Conservation (phyloP, 345 rosid genomes). For the Streptanthus diversifolius region DNA sequence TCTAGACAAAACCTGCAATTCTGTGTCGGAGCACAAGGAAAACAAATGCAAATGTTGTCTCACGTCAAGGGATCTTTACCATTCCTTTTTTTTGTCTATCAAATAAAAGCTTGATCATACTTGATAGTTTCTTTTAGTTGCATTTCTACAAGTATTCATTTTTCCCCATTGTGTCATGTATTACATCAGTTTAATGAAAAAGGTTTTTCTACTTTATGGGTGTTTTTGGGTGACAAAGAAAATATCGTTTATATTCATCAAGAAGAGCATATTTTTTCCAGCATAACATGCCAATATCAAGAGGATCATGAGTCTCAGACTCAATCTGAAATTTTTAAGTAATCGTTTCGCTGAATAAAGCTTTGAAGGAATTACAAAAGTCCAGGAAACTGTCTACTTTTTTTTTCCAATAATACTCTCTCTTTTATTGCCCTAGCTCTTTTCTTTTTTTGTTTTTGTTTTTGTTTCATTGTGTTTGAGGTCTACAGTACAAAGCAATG, state of each 20-base stretch:
- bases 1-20: slow-evolving; percentile 34
- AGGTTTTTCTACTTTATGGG: not conserved
- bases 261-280: not conserved
- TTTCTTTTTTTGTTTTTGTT: no score
- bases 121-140: slow-evolving; percentile 1
- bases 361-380: no score
- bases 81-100: slow-evolving; percentile 12
- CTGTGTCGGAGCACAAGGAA: not conserved
- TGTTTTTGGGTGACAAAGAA: no score
- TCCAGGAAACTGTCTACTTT: no score
- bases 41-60: not conserved
- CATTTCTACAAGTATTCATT: slow-evolving; percentile 17
- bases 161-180: slow-evolving; percentile 9
- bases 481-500: no score
- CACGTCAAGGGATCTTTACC: not conserved
- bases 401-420: no score
- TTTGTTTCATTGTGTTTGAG: no score
- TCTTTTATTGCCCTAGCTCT: no score
- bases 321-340: slow-evolving; percentile 72
- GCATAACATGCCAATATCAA: slow-evolving; percentile 64
- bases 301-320: slow-evolving; percentile 97
- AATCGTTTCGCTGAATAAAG: not conserved
- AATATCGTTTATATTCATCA: no score
- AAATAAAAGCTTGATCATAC: not conserved
- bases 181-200: not conserved